phyloP scores from a whole-genome alignment of 306 rosid genomes.

The Cucurbita moschata region DNA sequence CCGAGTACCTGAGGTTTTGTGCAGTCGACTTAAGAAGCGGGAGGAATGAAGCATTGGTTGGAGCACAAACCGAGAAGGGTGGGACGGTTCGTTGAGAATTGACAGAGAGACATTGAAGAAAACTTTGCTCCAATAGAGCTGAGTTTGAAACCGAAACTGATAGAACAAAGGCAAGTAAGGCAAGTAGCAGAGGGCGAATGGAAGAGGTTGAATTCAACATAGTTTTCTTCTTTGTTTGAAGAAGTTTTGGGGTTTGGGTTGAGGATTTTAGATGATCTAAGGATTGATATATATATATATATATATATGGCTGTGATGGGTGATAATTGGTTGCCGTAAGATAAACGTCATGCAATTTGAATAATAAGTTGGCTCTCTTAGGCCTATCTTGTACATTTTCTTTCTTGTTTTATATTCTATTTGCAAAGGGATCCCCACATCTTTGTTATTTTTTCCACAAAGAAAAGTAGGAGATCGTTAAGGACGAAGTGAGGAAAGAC shows the following conservation, averaged over 20 bases:
- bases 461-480: too few relatives aligned
- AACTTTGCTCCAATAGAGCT: slow-evolving; percentile 23
- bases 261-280: not conserved
- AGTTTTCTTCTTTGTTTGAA: not conserved
- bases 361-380: too few relatives aligned
- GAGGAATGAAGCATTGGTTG: slow-evolving; percentile 21
- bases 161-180: slow-evolving; percentile 5
- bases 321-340: not conserved
- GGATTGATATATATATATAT: not conserved
- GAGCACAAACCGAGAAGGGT: slow-evolving; percentile 31
- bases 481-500: too few relatives aligned
- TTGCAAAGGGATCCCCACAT: too few relatives aligned
- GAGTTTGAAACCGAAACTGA: slow-evolving; percentile 20
- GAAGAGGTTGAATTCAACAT: slow-evolving; percentile 22
- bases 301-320: not conserved
- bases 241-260: not conserved
- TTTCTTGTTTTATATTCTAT: too few relatives aligned
- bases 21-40: slow-evolving; percentile 51
- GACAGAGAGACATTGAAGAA: slow-evolving; percentile 28
- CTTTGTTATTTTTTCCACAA: too few relatives aligned
- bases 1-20: slow-evolving; percentile 40
- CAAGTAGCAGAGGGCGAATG: not conserved
- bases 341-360: not conserved
- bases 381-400: too few relatives aligned
- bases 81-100: slow-evolving; percentile 20